A percentile compares a stretch with the other conserved stretches of the same genome.
Evolutionary conservation across 495 filamentous ascomycete genomes (phyloP).

Genomic region (Podospora tetraspora): DNA sequence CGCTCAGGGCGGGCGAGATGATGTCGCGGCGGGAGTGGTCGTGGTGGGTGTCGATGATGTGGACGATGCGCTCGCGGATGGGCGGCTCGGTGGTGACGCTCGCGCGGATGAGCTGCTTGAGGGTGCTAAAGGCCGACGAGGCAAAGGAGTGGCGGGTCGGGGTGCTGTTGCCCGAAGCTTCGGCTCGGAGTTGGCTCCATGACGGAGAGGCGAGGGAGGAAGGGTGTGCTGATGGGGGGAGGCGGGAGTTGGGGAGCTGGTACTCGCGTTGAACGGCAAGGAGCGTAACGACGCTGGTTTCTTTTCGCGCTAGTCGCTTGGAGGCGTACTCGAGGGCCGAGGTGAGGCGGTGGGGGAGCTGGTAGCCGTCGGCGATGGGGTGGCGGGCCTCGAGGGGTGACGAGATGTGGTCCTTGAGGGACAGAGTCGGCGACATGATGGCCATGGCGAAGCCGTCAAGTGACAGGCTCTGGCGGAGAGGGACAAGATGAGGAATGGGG

Average conservation of each 20-base stretch:
- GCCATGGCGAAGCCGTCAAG: neutral
- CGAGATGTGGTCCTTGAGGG: conserved; percentile 47
- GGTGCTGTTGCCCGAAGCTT: conserved; percentile 28
- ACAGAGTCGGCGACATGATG: conserved; percentile 21
- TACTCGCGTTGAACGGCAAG: conserved; percentile 47
- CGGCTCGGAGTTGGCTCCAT: conserved; percentile 17
- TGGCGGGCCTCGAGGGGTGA: conserved; percentile 51
- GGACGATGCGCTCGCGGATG: conserved; percentile 26
- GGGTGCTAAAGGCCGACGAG: conserved; percentile 26
- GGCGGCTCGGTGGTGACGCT: conserved; percentile 19
- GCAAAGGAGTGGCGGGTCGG: conserved; percentile 27
- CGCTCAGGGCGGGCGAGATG: conserved; percentile 29
- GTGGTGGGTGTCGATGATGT: conserved; percentile 11
- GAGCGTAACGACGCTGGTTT: conserved; percentile 38
- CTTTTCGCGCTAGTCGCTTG: conserved; percentile 43
- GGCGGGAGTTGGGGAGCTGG: conserved; percentile 34
- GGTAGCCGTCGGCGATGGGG: conserved; percentile 44
- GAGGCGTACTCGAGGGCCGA: conserved; percentile 49
- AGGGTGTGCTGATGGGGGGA: conserved; percentile 13
- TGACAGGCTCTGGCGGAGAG: neutral
- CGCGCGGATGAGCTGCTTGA: conserved; percentile 39
- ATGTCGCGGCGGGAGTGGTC: conserved; percentile 25
- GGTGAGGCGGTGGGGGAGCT: conserved; percentile 40
- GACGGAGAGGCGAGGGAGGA: conserved; percentile 20
- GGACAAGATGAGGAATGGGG: neutral